Conservation (phyloP, 192 early-diverging fungal species). For the Backusella morwellensis region DNA sequence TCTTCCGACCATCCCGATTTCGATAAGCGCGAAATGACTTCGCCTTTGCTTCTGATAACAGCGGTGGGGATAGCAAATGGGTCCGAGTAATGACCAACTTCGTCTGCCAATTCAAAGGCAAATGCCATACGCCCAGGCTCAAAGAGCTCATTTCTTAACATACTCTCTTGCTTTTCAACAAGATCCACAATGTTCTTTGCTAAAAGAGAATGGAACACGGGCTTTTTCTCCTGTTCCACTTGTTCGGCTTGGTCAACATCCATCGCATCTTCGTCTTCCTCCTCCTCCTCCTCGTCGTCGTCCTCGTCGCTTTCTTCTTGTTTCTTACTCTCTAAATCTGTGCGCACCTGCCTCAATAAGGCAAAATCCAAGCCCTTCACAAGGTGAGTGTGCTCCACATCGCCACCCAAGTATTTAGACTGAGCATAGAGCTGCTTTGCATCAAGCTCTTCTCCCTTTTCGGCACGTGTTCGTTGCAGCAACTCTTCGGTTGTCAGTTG, state of each 20-base stretch:
- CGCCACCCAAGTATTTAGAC: constrained; percentile 89
- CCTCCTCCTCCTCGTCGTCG: constrained; percentile 16
- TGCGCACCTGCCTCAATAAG: constrained; percentile 70
- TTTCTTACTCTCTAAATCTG: constrained; percentile 45
- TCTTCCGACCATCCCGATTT: constrained; percentile 40
- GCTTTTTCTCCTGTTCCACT: background rate
- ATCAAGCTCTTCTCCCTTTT: constrained; percentile 41
- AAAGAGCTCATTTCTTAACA: constrained; percentile 70
- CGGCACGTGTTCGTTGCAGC: constrained; percentile 45
- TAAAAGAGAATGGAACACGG: constrained; percentile 38
- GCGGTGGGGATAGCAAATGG: constrained; percentile 67
- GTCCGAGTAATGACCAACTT: constrained; percentile 41
- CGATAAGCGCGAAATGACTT: constrained; percentile 38
- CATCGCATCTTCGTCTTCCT: constrained; percentile 42
- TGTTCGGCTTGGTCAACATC: constrained; percentile 20
- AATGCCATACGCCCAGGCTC: constrained; percentile 75
- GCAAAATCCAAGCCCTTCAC: constrained; percentile 92
- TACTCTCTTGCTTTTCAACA: constrained; percentile 30
- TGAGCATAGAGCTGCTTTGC: constrained; percentile 64
- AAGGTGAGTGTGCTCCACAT: constrained; percentile 83
- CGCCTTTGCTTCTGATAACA: constrained; percentile 74
- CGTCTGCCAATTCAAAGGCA: constrained; percentile 60
- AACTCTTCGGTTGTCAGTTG: constrained; percentile 61
- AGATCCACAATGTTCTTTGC: constrained; percentile 50
- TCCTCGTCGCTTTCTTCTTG: constrained; percentile 45